Evolutionary conservation across 108 stramenopile genomes (phyloP), one percentile per base, ranked within the genome.

Genomic region (Skeletonema costatum): DNA sequence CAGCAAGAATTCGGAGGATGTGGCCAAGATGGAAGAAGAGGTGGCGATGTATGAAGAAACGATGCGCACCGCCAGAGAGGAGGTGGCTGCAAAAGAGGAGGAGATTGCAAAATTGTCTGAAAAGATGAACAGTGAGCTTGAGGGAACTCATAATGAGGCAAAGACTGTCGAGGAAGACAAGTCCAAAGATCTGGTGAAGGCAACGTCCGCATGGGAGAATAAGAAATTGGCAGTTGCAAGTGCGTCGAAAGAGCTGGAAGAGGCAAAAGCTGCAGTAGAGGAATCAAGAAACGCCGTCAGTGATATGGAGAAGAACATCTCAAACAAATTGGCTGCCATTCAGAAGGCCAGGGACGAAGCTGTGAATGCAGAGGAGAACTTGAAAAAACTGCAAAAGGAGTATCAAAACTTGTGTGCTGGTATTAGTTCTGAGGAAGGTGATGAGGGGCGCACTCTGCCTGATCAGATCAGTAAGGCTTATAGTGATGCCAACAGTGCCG

Each of bases 111-210:
- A 74, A 19, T 64, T 81, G 7, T 82, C 89, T 13, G 56, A 84
- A 29, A 76, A 81, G 62, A 80, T 87, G 58, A 91, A 85, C 46
- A 89, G 87, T 30, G 90, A 92, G 73, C 83, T 92, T 50, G 86
- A 91, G 17, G 71, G 79, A 13, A 64, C 77, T 17, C 85, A 84
- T 70, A 76, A 88, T 11, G 58, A 82, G 42, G 66, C 87, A 30
- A 89, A 87, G 64, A 70, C 75, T 14, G 80, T 73, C 10, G 92
- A 95, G 46, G 97, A 98, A 35, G 86, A 90, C 63, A 86, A 81
- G n/a, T 91, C 95, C n/a, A 98, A 98, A 78, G 91, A 92, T 68
- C 87, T 98, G 16, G 98, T 98, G 42, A 96, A 97, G 86, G 84
- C 81, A 12, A 97, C 92, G 32, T 95, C 97, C 13, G 80, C 86